These are phyloP conservation scores for Vaccinium macrocarpon DNA, from an alignment of 148 eudicot species.

Conservation along the genomic window DNA sequence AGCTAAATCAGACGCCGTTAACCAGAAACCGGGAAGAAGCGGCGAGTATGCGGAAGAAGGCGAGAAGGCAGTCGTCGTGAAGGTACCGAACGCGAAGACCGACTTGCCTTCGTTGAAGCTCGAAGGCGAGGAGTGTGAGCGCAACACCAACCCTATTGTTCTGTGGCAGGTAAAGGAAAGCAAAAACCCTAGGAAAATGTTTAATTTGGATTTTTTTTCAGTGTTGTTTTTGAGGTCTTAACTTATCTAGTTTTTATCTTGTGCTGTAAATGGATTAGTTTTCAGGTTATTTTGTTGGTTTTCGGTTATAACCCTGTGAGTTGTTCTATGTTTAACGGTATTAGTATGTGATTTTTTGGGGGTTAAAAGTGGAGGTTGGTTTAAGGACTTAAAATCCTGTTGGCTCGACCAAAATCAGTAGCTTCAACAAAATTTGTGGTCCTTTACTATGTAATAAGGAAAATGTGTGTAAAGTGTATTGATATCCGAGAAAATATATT, in stretches of 20 bases:
- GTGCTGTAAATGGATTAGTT: background rate
- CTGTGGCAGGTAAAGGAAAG: constrained; percentile 40
- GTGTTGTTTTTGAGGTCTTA: background rate
- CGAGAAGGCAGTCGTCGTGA: constrained; percentile 17
- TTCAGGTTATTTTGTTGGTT: background rate
- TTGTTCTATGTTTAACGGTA: background rate
- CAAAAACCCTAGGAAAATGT: background rate
- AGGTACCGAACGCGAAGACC: constrained; percentile 14
- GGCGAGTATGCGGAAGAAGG: background rate
- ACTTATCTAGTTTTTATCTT: background rate
- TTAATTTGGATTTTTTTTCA: background rate
- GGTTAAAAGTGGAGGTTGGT: background rate
- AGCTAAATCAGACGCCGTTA: background rate
- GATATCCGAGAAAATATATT: no score
- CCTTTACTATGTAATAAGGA: background rate
- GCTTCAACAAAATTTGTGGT: background rate
- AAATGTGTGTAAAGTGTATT: no score
- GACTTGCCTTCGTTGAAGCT: constrained; percentile 32
- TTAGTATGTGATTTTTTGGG: no score
- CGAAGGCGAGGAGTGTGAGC: constrained; percentile 31
- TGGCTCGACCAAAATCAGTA: background rate
- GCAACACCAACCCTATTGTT: constrained; percentile 33
- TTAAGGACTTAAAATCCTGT: background rate
- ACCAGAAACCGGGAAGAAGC: background rate
- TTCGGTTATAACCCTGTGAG: background rate